Base-by-base conservation (phyloP, 768 basidiomycete genomes). In the Lactarius hengduanensis region DNA sequence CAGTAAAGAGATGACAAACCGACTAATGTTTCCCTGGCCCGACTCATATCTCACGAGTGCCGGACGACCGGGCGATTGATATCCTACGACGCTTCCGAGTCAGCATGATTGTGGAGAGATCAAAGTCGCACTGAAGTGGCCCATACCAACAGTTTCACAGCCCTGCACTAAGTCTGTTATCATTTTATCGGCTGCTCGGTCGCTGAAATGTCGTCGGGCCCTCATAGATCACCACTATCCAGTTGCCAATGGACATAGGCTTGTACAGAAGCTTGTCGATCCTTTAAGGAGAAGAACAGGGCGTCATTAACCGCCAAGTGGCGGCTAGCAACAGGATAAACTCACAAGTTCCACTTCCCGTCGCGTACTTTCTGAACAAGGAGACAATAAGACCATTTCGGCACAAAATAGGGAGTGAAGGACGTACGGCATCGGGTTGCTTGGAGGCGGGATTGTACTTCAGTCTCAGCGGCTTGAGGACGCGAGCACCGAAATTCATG, bases 261-360 rank as follows among this genome's bases (percentile, higher is more conserved):
- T 77, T 78, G 76, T 78, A 90, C 76, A 93, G 91, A 30, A 80
- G 78, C 68, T 88, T 90, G 70, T 90, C 88, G 3, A 89, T 79
- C 87, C 88, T 90, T 30, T 53, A 22, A 36, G 57, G 20, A 38
- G 1, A 47, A 50, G 11, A 13, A 50, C 4, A 5, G 38, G 9
- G n/a, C 13, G 16, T 62, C 20, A 40, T 16, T 22, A 15, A 16
- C 22, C 15, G 22, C 16, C 22, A 53, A 30, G 18, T 28, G n/a
- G 11, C 1, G 2, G 43, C 16, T 30, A 5, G 2, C 15, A 16
- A 28, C 30, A 28, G 47, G 16, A 57, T n/a, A 15, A 15, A 77
- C 77, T 57, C 60, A 86, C 91, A 92, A 89, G 63, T 92, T 93
- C 91, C 91, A 93, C 0, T 83, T 75, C 4, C 91, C 91, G 58